phyloP scores from a whole-genome alignment of 2,329 filamentous ascomycete species.

The Apiospora saccharicola region DNA sequence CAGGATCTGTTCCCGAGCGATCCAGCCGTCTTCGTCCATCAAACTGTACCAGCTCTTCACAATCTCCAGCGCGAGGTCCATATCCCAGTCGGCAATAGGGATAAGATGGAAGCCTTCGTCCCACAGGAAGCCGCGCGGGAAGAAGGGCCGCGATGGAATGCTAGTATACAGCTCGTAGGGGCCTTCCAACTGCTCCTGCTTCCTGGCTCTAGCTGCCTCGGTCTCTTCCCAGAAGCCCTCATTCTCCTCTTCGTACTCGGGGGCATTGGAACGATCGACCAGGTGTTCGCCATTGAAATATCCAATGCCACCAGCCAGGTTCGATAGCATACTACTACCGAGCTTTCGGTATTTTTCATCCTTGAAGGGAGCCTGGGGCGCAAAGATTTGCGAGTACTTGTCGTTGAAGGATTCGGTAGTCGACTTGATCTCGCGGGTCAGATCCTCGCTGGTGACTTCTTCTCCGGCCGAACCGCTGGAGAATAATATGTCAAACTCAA shows the following conservation, averaged over 20 bases:
- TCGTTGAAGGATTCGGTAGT: conserved; percentile 74
- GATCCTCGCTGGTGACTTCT: conserved; percentile 63
- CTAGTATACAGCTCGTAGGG: conserved; percentile 90
- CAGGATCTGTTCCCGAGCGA: conserved; percentile 93
- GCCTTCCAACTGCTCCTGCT: conserved; percentile 74
- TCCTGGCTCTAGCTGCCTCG: conserved; percentile 76
- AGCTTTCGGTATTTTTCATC: conserved; percentile 78
- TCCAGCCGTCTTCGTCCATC: conserved; percentile 98
- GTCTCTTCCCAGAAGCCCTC: conserved; percentile 97
- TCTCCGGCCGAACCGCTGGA: conserved; percentile 75
- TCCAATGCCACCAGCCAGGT: conserved; percentile 90
- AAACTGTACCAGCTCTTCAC: conserved; percentile 95
- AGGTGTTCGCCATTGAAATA: conserved; percentile 92
- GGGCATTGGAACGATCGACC: conserved; percentile 89
- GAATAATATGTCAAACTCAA: conserved; percentile 93
- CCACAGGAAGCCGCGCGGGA: conserved; percentile 96
- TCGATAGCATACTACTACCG: conserved; percentile 90
- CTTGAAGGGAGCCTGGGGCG: conserved; percentile 78
- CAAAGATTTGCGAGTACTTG: conserved; percentile 76
- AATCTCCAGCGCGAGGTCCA: conserved; percentile 85
- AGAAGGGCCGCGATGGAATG: conserved; percentile 93
- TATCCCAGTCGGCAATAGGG: conserved; percentile 92
- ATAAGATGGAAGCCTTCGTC: conserved; percentile 97
- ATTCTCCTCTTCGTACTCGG: conserved; percentile 92
- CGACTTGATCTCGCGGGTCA: conserved; percentile 74